phyloP scores from a whole-genome alignment of 139 green algal genomes.

The Mychonastes homosphaera region DNA sequence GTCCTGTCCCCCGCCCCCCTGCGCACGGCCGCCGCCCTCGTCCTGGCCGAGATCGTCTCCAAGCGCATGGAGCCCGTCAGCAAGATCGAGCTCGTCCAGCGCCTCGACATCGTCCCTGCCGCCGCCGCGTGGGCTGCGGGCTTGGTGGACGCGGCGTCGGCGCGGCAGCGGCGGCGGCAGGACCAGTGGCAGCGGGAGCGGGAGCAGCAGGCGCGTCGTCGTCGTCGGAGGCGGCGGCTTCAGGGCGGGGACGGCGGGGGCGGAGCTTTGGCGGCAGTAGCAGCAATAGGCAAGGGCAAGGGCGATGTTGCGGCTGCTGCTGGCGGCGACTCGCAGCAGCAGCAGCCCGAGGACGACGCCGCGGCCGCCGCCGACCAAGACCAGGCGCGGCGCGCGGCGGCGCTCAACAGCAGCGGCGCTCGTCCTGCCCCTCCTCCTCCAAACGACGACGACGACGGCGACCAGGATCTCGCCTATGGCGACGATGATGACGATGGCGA shows the following conservation, averaged over 20 bases:
- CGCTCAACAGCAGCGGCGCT: no score
- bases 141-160: conserved; percentile 24
- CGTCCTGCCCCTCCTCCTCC: no score
- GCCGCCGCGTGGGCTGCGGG: conserved; percentile 34
- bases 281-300: no score
- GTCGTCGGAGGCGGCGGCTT: neutral
- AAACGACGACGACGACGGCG: no score
- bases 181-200: neutral
- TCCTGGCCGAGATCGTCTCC: conserved; percentile 60
- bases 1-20: conserved; percentile 15
- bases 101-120: conserved; percentile 42
- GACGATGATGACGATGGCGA: no score
- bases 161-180: conserved; percentile 6
- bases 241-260: neutral
- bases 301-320: no score
- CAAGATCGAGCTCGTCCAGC: conserved; percentile 72
- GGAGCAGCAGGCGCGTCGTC: conserved; percentile 3
- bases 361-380: no score
- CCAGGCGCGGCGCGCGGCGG: no score
- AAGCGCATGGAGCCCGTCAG: conserved; percentile 79
- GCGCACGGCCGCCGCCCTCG: conserved; percentile 48
- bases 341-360: no score
- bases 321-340: no score
- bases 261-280: neutral
- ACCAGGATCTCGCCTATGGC: no score